These are phyloP conservation scores for Rutstroemia sydowiana DNA, from an alignment of 2,329 filamentous ascomycete species.

Conservation along the genomic window DNA sequence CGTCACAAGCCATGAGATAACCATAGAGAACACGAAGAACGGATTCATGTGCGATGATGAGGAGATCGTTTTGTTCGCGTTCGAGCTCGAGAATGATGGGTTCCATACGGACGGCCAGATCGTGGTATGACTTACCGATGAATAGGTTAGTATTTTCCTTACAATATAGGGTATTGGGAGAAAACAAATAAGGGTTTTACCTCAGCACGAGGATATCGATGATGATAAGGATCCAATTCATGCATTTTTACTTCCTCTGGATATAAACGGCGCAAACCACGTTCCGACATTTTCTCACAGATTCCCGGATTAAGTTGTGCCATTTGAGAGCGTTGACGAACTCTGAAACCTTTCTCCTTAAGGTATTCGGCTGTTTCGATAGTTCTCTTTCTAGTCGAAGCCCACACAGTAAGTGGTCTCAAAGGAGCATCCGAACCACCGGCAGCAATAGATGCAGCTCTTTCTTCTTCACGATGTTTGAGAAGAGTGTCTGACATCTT, in stretches of 20 bases:
- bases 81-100: slow-evolving; percentile 97
- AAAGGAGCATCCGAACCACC: slow-evolving; percentile 62
- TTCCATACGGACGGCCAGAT: slow-evolving; percentile 93
- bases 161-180: not conserved
- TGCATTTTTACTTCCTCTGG: slow-evolving; percentile 91
- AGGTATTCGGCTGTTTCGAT: slow-evolving; percentile 83
- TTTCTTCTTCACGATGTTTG: slow-evolving; percentile 76
- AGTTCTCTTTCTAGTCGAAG: slow-evolving; percentile 81
- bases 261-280: slow-evolving; percentile 70
- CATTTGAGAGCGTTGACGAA: slow-evolving; percentile 90
- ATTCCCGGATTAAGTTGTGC: slow-evolving; percentile 95
- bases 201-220: slow-evolving; percentile 90
- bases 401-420: slow-evolving; percentile 86
- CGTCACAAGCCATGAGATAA: slow-evolving; percentile 97
- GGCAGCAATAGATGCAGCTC: slow-evolving; percentile 57
- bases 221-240: slow-evolving; percentile 90
- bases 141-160: not conserved
- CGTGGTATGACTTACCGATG: slow-evolving; percentile 75
- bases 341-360: slow-evolving; percentile 71
- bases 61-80: slow-evolving; percentile 91
- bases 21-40: slow-evolving; percentile 96
- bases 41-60: slow-evolving; percentile 96
- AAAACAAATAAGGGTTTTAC: slow-evolving; percentile 38
- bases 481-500: slow-evolving; percentile 82
- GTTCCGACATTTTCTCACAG: slow-evolving; percentile 87